These are phyloP conservation scores for Colletotrichum graminicola DNA, from an alignment of 2,329 filamentous ascomycete species.

Conservation along the genomic window DNA sequence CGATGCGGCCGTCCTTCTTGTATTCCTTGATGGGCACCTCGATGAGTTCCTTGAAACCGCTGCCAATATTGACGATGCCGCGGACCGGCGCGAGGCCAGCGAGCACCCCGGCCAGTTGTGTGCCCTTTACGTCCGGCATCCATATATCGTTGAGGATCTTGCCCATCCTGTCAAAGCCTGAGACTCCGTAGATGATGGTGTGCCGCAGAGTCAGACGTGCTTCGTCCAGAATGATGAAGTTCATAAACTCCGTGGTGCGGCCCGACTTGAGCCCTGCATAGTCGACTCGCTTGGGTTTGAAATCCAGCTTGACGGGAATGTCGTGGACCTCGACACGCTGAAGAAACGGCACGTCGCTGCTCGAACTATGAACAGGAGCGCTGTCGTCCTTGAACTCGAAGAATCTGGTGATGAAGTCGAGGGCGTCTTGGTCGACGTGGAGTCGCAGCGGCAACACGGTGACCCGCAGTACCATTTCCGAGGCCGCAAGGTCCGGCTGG, in stretches of 20 bases:
- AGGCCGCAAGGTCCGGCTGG: conserved; percentile 83
- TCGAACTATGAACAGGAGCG: conserved; percentile 65
- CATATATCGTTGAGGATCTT: conserved; percentile 94
- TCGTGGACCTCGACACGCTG: conserved; percentile 90
- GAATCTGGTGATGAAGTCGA: conserved; percentile 97
- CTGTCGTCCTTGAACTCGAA: conserved; percentile 95
- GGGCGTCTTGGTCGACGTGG: conserved; percentile 96
- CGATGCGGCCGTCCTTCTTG: conserved; percentile 90
- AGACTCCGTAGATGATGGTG: conserved; percentile 91
- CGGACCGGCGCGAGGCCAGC: conserved; percentile 91
- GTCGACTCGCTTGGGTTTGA: conserved; percentile 98
- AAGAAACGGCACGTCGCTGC: conserved; percentile 84
- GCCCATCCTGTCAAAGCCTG: conserved; percentile 90
- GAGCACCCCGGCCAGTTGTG: conserved; percentile 89
- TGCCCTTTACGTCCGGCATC: conserved; percentile 91
- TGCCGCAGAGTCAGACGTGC: conserved; percentile 88
- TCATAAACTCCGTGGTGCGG: conserved; percentile 98
- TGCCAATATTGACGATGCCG: conserved; percentile 90
- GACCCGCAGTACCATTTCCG: conserved; percentile 86
- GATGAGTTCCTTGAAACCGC: conserved; percentile 86
- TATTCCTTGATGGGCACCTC: conserved; percentile 94
- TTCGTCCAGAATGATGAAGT: conserved; percentile 92
- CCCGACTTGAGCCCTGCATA: conserved; percentile 93
- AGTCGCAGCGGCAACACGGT: conserved; percentile 86
- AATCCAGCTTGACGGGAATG: conserved; percentile 87